Base-by-base conservation (phyloP, 768 basidiomycete species). In the Amanita rimosa region DNA sequence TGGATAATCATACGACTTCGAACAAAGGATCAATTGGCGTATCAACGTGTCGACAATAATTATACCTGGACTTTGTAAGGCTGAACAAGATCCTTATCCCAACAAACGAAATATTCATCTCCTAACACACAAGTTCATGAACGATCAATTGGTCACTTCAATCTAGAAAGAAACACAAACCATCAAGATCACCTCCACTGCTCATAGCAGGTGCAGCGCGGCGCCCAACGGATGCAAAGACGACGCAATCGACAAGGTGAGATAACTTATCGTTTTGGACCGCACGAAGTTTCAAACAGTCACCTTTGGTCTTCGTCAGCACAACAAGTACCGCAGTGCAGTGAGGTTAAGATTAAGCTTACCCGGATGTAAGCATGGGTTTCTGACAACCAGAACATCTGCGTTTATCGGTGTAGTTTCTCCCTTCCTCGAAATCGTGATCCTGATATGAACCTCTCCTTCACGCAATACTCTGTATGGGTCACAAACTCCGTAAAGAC, bases 281-380 rank as follows among this genome's bases (percentile, higher is more conserved):
- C 0, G 81, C 82, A 8, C 80, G 66, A 0, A 83, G 65, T 55
- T 83, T 85, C 45, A 83, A 57, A 50, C 76, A 78, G 57, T 83
- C 81, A 16, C 82, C 79, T 78, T 27, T 42, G 4, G 14, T 17
- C 13, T 38, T 21, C 24, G 33, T 24, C 27, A 36, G 31, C 3
- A 22, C 22, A 36, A 29, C 3, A 22, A 17, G 16, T 27, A 44
- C 10, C 3, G 7, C 7, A 16, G 17, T 6, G 14, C 14, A 29
- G 1, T 22, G 17, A 43, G 3, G 3, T 11, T 38, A n/a, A 24
- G 22, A 5, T 24, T 1, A 51, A 4, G 24, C 62, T 3, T 44
- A 77, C 79, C 81, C 17, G 82, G 80, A 61, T 83, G 79, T 39
- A 83, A 68, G 53, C 81, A 85, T 0, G 82, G 82, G 57, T 85